Evolutionary conservation across 2,329 filamentous ascomycete genomes (phyloP).

Genomic region (Nigrospora sphaerica): DNA sequence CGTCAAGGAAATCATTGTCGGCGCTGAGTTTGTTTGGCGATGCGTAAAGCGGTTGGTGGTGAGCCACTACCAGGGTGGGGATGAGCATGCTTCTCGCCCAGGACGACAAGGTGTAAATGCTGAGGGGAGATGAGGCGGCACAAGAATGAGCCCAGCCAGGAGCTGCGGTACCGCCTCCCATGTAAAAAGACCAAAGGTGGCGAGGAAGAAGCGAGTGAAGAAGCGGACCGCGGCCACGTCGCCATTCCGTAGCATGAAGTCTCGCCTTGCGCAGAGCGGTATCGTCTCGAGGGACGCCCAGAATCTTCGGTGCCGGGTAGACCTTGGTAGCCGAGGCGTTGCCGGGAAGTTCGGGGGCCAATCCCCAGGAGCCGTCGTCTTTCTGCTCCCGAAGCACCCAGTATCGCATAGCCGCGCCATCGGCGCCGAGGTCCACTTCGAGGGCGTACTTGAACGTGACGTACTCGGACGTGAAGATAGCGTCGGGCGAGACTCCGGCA

Average conservation of each 20-base stretch:
- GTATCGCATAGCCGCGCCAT: neutral
- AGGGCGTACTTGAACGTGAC: neutral
- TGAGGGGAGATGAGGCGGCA: slow-evolving; percentile 19
- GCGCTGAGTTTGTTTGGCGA: slow-evolving; percentile 13
- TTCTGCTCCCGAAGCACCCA: neutral
- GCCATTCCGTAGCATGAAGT: slow-evolving; percentile 16
- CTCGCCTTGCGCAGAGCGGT: slow-evolving; percentile 13
- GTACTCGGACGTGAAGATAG: neutral
- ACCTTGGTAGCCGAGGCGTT: slow-evolving; percentile 19
- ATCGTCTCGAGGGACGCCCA: slow-evolving; percentile 11
- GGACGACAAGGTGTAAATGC: slow-evolving; percentile 21
- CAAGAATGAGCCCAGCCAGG: slow-evolving; percentile 23
- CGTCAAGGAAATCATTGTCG: slow-evolving; percentile 20
- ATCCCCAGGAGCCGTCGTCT: slow-evolving; percentile 21
- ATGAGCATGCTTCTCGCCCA: slow-evolving; percentile 16
- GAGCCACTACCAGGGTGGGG: slow-evolving; percentile 13
- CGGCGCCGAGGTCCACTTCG: neutral
- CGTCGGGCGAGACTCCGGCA: neutral
- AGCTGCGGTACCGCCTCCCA: slow-evolving; percentile 23
- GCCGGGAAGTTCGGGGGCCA: slow-evolving; percentile 12
- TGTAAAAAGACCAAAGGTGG: slow-evolving; percentile 22
- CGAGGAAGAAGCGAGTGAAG: slow-evolving; percentile 10
- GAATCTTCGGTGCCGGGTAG: slow-evolving; percentile 26
- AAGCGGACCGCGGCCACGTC: slow-evolving; percentile 21
- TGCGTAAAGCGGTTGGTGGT: slow-evolving; percentile 20